Conservation (phyloP, 495 filamentous ascomycete genomes). For the Penicillium cinerascens region DNA sequence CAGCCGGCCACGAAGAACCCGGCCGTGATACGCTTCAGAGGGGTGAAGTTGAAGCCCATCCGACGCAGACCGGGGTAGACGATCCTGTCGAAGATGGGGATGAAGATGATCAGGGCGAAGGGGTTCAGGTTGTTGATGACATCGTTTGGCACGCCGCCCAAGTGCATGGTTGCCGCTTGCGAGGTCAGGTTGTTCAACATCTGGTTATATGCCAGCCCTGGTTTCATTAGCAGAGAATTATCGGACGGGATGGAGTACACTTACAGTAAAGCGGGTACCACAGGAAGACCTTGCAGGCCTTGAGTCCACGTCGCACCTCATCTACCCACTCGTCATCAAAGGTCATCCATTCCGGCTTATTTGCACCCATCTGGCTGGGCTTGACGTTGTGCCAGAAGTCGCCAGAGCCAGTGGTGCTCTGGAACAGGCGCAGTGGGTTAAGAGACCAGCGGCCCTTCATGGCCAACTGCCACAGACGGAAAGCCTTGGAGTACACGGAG, state of each 20-base stretch:
- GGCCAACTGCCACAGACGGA: constrained; percentile 52
- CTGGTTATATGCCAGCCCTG: constrained; percentile 56
- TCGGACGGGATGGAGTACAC: not conserved
- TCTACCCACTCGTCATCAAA: constrained; percentile 76
- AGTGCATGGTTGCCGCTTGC: constrained; percentile 67
- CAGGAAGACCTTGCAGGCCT: constrained; percentile 64
- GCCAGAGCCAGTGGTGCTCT: constrained; percentile 40
- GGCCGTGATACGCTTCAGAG: constrained; percentile 67
- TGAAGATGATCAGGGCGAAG: constrained; percentile 71
- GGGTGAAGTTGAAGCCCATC: constrained; percentile 61
- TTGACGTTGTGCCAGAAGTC: constrained; percentile 63
- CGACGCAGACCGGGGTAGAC: constrained; percentile 67
- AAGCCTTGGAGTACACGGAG: constrained; percentile 57
- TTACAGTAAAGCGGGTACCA: constrained; percentile 67
- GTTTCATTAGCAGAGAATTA: not conserved
- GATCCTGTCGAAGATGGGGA: constrained; percentile 67
- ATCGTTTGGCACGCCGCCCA: constrained; percentile 74
- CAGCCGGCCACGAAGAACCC: constrained; percentile 60
- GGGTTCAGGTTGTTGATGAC: constrained; percentile 76
- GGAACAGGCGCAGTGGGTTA: constrained; percentile 49
- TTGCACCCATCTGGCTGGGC: constrained; percentile 51
- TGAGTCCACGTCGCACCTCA: constrained; percentile 64
- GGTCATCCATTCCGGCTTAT: constrained; percentile 56
- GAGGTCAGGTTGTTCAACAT: constrained; percentile 69
- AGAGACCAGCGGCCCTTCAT: constrained; percentile 63